These are phyloP conservation scores for Lodderomyces beijingensis DNA, from an alignment of 1,139 yeast genomes.

Conservation along the genomic window DNA sequence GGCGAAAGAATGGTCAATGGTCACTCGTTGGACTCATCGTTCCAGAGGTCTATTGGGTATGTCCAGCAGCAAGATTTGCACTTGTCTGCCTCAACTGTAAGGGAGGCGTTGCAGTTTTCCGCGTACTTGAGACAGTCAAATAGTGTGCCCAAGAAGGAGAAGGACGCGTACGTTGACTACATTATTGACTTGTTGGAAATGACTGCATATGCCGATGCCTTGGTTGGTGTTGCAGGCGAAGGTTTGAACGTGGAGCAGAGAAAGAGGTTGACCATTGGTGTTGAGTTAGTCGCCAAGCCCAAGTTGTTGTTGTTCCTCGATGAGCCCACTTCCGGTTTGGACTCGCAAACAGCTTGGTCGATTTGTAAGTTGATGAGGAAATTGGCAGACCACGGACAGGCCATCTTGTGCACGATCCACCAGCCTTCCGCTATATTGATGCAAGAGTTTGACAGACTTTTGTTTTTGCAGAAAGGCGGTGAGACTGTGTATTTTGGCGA, in stretches of 20 bases:
- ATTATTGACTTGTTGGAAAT: conserved; percentile 32
- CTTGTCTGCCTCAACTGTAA: conserved; percentile 33
- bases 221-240: conserved; percentile 40
- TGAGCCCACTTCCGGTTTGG: conserved; percentile 41
- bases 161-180: conserved; percentile 33
- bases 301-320: conserved; percentile 33
- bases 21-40: conserved; percentile 27
- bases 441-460: conserved; percentile 32
- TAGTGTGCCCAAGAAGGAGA: conserved; percentile 25
- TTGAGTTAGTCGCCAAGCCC: conserved; percentile 39
- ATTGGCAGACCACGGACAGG: conserved; percentile 41
- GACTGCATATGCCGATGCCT: conserved; percentile 32
- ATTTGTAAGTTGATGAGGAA: conserved; percentile 39
- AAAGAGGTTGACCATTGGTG: conserved; percentile 36
- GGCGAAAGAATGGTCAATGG: conserved; percentile 39
- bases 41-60: conserved; percentile 40
- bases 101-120: conserved; percentile 34
- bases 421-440: conserved; percentile 40
- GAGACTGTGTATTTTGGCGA: conserved; percentile 66
- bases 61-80: conserved; percentile 41
- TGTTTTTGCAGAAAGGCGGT: conserved; percentile 45
- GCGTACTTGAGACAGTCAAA: conserved; percentile 37
- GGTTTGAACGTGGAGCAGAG: conserved; percentile 40
- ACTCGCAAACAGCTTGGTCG: conserved; percentile 44
- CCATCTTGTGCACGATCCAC: conserved; percentile 41